Evolutionary conservation across 108 stramenopile species (phyloP).

Genomic region (Cyclostephanos tholiformis): DNA sequence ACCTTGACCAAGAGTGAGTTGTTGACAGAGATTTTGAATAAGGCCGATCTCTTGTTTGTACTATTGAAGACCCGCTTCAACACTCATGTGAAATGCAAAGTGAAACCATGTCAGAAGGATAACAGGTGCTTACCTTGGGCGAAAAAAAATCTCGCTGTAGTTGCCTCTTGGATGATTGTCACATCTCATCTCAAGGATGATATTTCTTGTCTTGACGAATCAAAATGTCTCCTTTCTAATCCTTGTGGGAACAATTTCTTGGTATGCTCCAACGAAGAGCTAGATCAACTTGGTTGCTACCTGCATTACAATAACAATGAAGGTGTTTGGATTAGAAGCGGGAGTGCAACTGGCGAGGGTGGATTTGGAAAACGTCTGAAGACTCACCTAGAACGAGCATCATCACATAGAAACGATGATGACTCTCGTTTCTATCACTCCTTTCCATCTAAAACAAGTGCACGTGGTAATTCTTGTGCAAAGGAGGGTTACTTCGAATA

Average conservation of each 20-base stretch:
- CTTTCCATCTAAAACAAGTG: not conserved
- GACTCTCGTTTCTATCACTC: constrained; percentile 7
- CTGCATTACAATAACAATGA: constrained; percentile 7
- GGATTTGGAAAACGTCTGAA: constrained; percentile 5
- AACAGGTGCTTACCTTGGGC: constrained; percentile 12
- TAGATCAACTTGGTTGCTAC: constrained; percentile 7
- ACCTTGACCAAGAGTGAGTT: not conserved
- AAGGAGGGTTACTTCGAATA: not conserved
- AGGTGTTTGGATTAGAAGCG: not conserved
- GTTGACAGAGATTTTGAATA: constrained; percentile 2
- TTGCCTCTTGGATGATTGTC: too few relatives aligned
- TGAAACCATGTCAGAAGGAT: not conserved
- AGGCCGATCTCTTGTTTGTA: constrained; percentile 17
- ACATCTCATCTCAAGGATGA: constrained; percentile 24
- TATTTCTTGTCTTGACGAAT: constrained; percentile 12
- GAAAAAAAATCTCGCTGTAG: constrained; percentile 15
- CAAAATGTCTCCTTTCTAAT: constrained; percentile 2
- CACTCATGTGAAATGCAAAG: not conserved
- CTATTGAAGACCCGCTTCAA: constrained; percentile 4
- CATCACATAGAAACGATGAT: too few relatives aligned
- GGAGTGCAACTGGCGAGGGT: constrained; percentile 1
- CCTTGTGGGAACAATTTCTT: constrained; percentile 8
- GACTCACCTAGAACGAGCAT: not conserved
- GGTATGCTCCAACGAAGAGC: constrained; percentile 8
- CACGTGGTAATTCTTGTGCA: not conserved